Conservation (phyloP, 2,329 filamentous ascomycete species). For the Cercospora sojina region DNA sequence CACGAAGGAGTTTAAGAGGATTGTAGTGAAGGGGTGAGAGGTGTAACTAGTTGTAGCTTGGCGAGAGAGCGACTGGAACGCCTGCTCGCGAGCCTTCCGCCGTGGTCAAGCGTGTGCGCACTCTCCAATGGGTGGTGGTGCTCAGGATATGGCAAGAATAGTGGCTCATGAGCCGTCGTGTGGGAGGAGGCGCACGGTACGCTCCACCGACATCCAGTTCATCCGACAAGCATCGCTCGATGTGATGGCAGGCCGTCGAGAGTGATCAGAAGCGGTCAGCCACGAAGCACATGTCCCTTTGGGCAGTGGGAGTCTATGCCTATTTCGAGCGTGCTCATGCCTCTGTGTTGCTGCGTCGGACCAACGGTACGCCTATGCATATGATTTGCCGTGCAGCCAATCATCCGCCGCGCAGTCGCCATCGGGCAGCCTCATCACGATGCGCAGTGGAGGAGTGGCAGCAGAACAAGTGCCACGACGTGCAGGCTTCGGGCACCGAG, state of each 20-base stretch:
- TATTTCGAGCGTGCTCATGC: background rate
- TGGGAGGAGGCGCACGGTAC: background rate
- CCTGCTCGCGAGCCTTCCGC: background rate
- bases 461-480: background rate
- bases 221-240: background rate
- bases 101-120: background rate
- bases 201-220: background rate
- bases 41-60: background rate
- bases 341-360: background rate
- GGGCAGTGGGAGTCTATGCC: background rate
- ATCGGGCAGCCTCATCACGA: background rate
- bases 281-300: background rate
- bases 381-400: constrained; percentile 7
- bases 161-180: background rate
- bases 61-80: background rate
- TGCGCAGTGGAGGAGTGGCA: background rate
- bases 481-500: background rate
- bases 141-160: background rate
- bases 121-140: background rate
- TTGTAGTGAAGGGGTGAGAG: constrained; percentile 7
- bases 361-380: constrained; percentile 1
- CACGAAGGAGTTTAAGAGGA: constrained; percentile 54
- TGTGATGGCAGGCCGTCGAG: background rate
- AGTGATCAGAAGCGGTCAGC: background rate
- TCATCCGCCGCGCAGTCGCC: background rate